Conservation (phyloP, 2,329 filamentous ascomycete species). For the Amphichorda felina region DNA sequence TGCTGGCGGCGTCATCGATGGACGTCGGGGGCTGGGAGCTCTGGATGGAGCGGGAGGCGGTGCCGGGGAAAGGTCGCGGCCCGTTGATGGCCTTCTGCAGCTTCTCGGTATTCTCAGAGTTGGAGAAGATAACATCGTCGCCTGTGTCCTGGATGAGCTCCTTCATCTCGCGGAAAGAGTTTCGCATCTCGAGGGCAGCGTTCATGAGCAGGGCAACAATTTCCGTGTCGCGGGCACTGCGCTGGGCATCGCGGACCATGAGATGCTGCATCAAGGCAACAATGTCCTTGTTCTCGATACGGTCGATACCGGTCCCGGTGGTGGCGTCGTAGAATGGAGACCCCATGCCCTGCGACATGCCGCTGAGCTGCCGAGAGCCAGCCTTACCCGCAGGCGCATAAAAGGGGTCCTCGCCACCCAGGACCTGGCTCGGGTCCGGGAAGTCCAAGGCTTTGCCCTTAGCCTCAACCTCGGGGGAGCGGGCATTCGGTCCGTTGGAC, state of each 20-base stretch:
- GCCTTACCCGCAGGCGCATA: slow-evolving; percentile 33
- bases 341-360: slow-evolving; percentile 82
- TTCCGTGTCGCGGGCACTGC: slow-evolving; percentile 91
- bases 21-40: slow-evolving; percentile 44
- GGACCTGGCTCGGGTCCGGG: slow-evolving; percentile 37
- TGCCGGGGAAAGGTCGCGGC: slow-evolving; percentile 69
- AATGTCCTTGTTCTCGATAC: slow-evolving; percentile 93
- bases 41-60: slow-evolving; percentile 46
- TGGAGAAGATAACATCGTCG: slow-evolving; percentile 77
- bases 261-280: slow-evolving; percentile 97
- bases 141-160: slow-evolving; percentile 74
- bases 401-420: slow-evolving; percentile 51
- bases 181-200: slow-evolving; percentile 92
- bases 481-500: slow-evolving; percentile 52
- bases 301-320: slow-evolving; percentile 77
- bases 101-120: slow-evolving; percentile 79
- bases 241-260: slow-evolving; percentile 91
- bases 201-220: slow-evolving; percentile 90
- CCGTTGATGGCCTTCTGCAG: slow-evolving; percentile 75
- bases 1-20: slow-evolving; percentile 48
- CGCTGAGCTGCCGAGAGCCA: slow-evolving; percentile 57
- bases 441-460: slow-evolving; percentile 46
- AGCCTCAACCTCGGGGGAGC: slow-evolving; percentile 34
- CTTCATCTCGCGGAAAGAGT: slow-evolving; percentile 91
- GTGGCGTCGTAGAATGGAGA: slow-evolving; percentile 86